Evolutionary conservation across 306 rosid genomes (phyloP).

Genomic region (Inga oerstediana): DNA sequence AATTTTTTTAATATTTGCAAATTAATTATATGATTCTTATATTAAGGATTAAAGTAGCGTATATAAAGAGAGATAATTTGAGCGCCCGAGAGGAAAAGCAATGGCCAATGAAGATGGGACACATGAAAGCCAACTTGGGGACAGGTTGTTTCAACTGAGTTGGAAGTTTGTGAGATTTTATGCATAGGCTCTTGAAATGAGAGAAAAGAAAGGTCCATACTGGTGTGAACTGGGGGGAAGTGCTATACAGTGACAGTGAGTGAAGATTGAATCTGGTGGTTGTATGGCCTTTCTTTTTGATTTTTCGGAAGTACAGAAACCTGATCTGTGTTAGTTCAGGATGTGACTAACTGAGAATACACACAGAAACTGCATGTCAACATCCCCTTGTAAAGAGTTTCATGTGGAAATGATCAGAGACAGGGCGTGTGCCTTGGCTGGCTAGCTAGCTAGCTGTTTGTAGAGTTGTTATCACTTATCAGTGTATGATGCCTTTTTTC

Average conservation of each 20-base stretch:
- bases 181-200: conserved; percentile 3
- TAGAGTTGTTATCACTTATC: background rate
- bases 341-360: conserved; percentile 84
- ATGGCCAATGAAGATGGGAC: conserved; percentile 32
- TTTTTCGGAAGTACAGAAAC: conserved; percentile 30
- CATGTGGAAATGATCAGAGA: conserved; percentile 2
- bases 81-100: conserved; percentile 27
- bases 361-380: conserved; percentile 54
- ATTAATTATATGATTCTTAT: no score
- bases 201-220: conserved; percentile 31
- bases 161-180: conserved; percentile 43
- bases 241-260: conserved; percentile 36
- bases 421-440: background rate
- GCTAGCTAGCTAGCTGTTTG: background rate
- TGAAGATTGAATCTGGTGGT: conserved; percentile 22
- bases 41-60: background rate
- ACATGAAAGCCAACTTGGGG: conserved; percentile 26
- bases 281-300: conserved; percentile 21
- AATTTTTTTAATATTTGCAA: no score
- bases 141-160: conserved; percentile 39
- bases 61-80: conserved; percentile 23
- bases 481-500: background rate
- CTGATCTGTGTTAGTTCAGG: conserved; percentile 40
- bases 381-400: conserved; percentile 44
- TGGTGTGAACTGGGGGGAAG: conserved; percentile 36